Evolutionary conservation across 106 monocot species (phyloP), one percentile per base, ranked within the genome.

Genomic region (Agapanthus africanus): DNA sequence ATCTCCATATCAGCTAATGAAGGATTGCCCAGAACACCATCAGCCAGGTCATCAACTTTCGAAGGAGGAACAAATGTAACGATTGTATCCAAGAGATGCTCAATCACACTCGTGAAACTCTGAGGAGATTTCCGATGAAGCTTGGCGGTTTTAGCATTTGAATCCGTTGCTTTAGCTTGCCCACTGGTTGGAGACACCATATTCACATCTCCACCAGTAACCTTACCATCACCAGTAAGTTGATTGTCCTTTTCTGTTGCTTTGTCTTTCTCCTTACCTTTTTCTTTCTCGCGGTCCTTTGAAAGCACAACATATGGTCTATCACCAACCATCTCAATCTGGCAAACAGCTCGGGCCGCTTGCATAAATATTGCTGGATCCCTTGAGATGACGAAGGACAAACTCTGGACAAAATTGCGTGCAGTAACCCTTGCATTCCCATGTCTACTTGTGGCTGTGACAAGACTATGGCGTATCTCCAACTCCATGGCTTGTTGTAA

Each of bases 401-500:
- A 75, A 71, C 66, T 93, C 66, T 99, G 93, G 35, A 99, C 83
- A 85, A 99, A 99, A 73, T 74, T 99, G 7, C 85, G 84, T n/a
- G 90, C 80, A 3, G 87, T 85, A 40, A 93, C 77, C 63, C 93
- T 81, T 52, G 82, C 79, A 85, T 81, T 99, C 64, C 84, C 80
- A 78, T 93, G 89, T 70, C 99, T 85, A 71, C 66, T 87, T 56
- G 93, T 40, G 38, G 84, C 83, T 46, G 93, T 76, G 11, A 87
- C 14, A 46, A 99, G 87, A 75, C 79, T 87, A 60, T 93, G 93
- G 4, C 90, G 84, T 54, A 99, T 99, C 74, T 99, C 99, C 72
- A 87, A 77, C 72, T 99, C 99, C 99, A 99, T 99, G 28, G 93
- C 90, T 70, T 99, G 99, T 72, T 99, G 99, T 47, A 99, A 87